Base-by-base conservation (phyloP, 164 flowering plant species). In the Protea cynaroides region DNA sequence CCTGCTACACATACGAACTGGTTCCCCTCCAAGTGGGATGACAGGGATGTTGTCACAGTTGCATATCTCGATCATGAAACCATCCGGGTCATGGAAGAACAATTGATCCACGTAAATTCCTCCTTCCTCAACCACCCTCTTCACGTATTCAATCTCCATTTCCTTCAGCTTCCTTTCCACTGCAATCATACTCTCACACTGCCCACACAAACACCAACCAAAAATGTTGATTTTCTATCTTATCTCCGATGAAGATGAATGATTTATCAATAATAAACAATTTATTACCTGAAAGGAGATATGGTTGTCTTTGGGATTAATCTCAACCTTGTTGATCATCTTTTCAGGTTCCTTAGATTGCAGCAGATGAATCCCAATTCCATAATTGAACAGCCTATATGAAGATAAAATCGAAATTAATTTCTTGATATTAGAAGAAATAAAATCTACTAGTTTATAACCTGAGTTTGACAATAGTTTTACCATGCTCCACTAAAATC, bases 81-180 rank as follows among this genome's bases (percentile, higher is more conserved):
- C 96, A 67, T 89, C 93, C 3, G 96, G 96, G 68, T 89, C 96
- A 38, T 89, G 96, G 79, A 89, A 89, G 78, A 89, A 89, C 18
- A 89, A 65, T 66, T 89, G 96, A 23, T 87, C 89, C 22, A 89
- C 88, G 11, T 74, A 59, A 24, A 87, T 76, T 2, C 96, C 88
- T 0, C 92, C 86, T 75, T 87, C 94, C 56, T 84, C 86, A 15
- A 90, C 97, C 56, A 57, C 58, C 7, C 80, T 71, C 46, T 82
- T 58, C 69, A 72, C 76, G 66, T 77, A 74, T 1, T 78, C 29
- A 0, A 87, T 78, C 23, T 59, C 81, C 90, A 86, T 84, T 34
- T 84, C 88, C 64, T 63, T 74, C 77, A 90, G 75, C 71, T 79
- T 83, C 74, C 76, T 83, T 82, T 81, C 94, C 70, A 87, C 96